phyloP scores from a whole-genome alignment of 208 protist species.

The Trypanosoma conorhini region DNA sequence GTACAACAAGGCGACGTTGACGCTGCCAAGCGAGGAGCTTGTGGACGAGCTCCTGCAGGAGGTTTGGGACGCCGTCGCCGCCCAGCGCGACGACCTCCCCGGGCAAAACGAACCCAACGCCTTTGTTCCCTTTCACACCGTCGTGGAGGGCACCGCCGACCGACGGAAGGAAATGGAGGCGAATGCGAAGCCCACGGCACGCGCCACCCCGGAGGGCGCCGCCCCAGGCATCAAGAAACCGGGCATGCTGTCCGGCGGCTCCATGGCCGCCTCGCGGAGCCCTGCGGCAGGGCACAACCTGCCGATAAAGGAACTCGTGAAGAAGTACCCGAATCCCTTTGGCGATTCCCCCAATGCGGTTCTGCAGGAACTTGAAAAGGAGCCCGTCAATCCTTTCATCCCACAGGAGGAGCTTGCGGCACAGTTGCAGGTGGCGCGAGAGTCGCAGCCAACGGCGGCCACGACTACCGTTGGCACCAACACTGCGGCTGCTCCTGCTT shows the following conservation, averaged over 20 bases:
- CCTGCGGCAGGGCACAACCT: slow-evolving; percentile 6
- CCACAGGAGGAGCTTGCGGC: slow-evolving; percentile 41
- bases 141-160: slow-evolving; percentile 60
- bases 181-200: slow-evolving; percentile 25
- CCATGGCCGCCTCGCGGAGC: neutral
- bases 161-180: slow-evolving; percentile 47
- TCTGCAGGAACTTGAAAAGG: slow-evolving; percentile 60
- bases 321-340: slow-evolving; percentile 84
- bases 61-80: slow-evolving; percentile 65
- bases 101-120: slow-evolving; percentile 31
- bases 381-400: slow-evolving; percentile 83
- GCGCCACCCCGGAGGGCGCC: slow-evolving; percentile 74
- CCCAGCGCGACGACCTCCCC: slow-evolving; percentile 52
- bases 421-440: slow-evolving; percentile 12
- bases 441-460: slow-evolving; percentile 3
- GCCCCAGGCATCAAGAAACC: slow-evolving; percentile 68
- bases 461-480: neutral
- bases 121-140: slow-evolving; percentile 46
- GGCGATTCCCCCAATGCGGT: slow-evolving; percentile 65
- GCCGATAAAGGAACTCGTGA: slow-evolving; percentile 62
- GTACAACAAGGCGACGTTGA: slow-evolving; percentile 24
- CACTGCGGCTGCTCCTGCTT: neutral
- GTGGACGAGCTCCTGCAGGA: slow-evolving; percentile 49
- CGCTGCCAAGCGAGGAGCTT: slow-evolving; percentile 49
- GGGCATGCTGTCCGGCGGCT: slow-evolving; percentile 5